Percentiles rank a stretch among this genome's conserved stretches.
These are phyloP conservation scores for Zoysia japonica DNA, from an alignment of 176 grass and related monocot species.

Conservation along the genomic window DNA sequence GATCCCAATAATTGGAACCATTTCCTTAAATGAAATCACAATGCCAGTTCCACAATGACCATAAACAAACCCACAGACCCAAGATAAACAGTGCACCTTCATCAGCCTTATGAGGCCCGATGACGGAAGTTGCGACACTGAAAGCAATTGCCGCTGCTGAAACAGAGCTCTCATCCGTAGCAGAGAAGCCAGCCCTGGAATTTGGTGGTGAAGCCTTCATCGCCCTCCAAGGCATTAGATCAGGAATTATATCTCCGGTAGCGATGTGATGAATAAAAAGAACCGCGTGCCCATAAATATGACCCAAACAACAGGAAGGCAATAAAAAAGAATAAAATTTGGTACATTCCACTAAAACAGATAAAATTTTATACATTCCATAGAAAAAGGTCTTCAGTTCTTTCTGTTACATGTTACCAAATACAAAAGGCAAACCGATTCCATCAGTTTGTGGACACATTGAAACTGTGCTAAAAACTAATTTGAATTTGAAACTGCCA, in stretches of 20 bases:
- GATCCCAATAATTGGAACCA: background rate
- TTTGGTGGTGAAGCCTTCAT: constrained; percentile 15
- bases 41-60: background rate
- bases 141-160: constrained; percentile 11
- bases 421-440: background rate
- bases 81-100: constrained; percentile 26
- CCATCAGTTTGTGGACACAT: background rate
- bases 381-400: background rate
- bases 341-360: background rate
- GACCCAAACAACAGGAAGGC: constrained; percentile 17
- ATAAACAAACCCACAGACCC: constrained; percentile 2
- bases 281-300: constrained; percentile 9
- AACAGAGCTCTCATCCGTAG: background rate
- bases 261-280: background rate
- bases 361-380: constrained; percentile 8
- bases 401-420: constrained; percentile 15
- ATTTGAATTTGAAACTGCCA: background rate
- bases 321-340: background rate
- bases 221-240: background rate
- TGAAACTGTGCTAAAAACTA: background rate
- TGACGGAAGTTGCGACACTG: constrained; percentile 19
- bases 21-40: background rate
- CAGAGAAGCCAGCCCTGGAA: background rate
- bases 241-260: constrained; percentile 8
- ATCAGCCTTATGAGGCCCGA: constrained; percentile 5